Evolutionary conservation across 1,284 basidiomycete genomes (phyloP).

Genomic region (Exsudoporus floridanus): DNA sequence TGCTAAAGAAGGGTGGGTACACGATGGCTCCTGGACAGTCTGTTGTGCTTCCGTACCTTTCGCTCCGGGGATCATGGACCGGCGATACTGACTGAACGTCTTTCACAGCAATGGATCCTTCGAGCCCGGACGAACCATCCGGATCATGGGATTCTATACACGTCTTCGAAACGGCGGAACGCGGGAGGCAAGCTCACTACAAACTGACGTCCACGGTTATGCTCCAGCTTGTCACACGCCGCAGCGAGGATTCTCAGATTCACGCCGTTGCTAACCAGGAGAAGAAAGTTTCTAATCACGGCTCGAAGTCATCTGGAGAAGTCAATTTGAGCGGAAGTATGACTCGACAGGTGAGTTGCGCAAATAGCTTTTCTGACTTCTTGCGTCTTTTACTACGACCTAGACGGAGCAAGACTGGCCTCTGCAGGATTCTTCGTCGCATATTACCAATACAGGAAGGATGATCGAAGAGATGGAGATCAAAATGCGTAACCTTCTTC

Average conservation of each 20-base stretch:
- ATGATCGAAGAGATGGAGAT: constrained; percentile 99
- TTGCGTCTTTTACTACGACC: constrained; percentile 1
- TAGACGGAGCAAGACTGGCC: constrained; percentile 85
- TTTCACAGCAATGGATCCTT: constrained; percentile 58
- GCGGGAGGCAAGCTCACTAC: constrained; percentile 90
- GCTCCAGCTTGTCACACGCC: constrained; percentile 83
- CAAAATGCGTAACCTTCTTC: constrained; percentile 94
- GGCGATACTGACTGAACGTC: constrained; percentile 2
- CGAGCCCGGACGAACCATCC: constrained; percentile 56
- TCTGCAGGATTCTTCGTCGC: constrained; percentile 74
- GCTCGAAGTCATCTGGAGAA: constrained; percentile 66
- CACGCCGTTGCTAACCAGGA: constrained; percentile 24
- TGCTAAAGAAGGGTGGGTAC: constrained; percentile 90
- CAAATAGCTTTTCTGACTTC: constrained; percentile 11
- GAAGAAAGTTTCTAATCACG: constrained; percentile 41
- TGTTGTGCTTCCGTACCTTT: constrained; percentile 1
- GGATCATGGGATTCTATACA: constrained; percentile 99
- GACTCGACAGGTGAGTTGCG: constrained; percentile 81
- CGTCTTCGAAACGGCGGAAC: constrained; percentile 92
- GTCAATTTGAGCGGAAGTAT: constrained; percentile 92
- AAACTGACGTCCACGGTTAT: constrained; percentile 98
- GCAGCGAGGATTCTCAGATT: constrained; percentile 42
- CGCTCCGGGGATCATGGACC: not conserved
- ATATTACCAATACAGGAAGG: constrained; percentile 89
- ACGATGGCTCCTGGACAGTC: not conserved